Percentiles rank a stretch among this genome's conserved stretches.
These are phyloP conservation scores for Erythrophleum fordii DNA, from an alignment of 306 rosid genomes.

Conservation along the genomic window DNA sequence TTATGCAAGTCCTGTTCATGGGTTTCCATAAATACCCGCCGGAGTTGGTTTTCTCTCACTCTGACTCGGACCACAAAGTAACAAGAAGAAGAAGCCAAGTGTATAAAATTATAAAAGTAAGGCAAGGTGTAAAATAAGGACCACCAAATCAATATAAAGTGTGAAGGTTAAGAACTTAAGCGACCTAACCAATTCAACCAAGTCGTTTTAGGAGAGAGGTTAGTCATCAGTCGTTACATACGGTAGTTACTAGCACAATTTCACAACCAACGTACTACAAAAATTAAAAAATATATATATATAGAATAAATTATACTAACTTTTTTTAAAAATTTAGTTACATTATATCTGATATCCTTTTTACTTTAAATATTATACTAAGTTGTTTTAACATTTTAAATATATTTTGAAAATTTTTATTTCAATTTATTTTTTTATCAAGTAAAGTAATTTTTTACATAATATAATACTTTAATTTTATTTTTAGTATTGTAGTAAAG, in stretches of 20 bases:
- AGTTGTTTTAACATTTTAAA: no score
- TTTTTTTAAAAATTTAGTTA: no score
- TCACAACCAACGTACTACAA: neutral
- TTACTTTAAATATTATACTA: no score
- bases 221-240: neutral
- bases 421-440: no score
- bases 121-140: neutral
- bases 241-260: neutral
- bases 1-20: neutral
- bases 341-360: no score
- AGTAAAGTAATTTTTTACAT: no score
- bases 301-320: no score
- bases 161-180: neutral
- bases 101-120: neutral
- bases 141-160: neutral
- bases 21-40: constrained; percentile 8
- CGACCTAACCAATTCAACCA: neutral
- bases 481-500: no score
- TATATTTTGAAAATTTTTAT: no score
- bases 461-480: no score
- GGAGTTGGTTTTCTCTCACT: neutral
- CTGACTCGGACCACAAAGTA: neutral
- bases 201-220: neutral
- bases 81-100: neutral
- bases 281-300: no score